Evolutionary conservation across 345 rosid genomes (phyloP), one percentile per base, ranked within the genome.

Genomic region (Hypericum androsaemum): DNA sequence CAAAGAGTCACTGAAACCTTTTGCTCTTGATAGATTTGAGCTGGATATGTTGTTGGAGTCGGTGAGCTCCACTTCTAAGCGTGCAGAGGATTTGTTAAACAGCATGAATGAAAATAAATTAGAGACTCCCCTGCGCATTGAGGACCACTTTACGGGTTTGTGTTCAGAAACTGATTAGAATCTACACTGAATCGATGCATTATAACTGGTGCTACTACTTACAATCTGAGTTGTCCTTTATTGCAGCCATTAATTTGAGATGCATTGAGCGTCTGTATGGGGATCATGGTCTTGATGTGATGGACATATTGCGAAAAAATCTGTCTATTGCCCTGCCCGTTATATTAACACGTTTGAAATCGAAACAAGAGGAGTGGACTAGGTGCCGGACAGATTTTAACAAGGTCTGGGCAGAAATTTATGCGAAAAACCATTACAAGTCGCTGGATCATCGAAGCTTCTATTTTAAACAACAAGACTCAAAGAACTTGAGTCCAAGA

Each of bases 401-500:
- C 28, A 46, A 37, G 38, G 36, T 45, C 11, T 57, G 42, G 51
- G 51, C 37, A 12, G 37, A 44, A 44, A 32, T 12, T n/a, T 49
- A 11, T 9, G 1, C 16, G 22, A 37, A 50, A 44, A 9, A 10
- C 70, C 98, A 90, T 68, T 82, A 79, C 77, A 90, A 90, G 65
- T 90, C 98, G 8, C 92, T 90, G 56, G 98, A 90, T 77, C 98
- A 90, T 64, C 98, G 94, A 53, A 90, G 98, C 79, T 90, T 90
- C 89, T 90, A 84, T 67, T 90, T 90, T 71, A 90, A 87, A 79
- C 95, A 90, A 72, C 95, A 90, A 76, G 98, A 90, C 74, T 84
- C 94, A 55, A 90, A 90, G 88, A 82, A 77, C 71, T 74, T 90
- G 88, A 85, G 89, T 69, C 70, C 88, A 56, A 92, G 81, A 81